phyloP scores from a whole-genome alignment of 1,139 yeast genomes.

The Protomyces lactucae-debilis region DNA sequence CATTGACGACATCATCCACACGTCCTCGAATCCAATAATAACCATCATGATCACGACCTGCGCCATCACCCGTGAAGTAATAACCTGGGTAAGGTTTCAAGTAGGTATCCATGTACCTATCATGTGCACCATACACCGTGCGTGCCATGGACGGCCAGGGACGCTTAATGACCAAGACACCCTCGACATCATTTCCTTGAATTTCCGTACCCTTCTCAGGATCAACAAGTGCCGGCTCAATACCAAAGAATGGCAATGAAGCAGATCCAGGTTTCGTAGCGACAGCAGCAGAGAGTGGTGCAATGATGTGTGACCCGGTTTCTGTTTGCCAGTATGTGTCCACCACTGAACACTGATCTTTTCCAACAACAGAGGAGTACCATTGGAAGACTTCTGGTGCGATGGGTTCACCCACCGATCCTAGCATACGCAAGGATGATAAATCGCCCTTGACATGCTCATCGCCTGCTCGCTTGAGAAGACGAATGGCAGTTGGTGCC shows the following conservation, averaged over 20 bases:
- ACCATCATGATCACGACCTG: slow-evolving; percentile 95
- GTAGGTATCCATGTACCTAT: slow-evolving; percentile 86
- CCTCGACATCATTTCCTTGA: slow-evolving; percentile 87
- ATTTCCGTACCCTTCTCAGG: slow-evolving; percentile 84
- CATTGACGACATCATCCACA: slow-evolving; percentile 97
- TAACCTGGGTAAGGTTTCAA: slow-evolving; percentile 92
- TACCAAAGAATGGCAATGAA: slow-evolving; percentile 92
- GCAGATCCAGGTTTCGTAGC: slow-evolving; percentile 98
- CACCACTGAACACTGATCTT: slow-evolving; percentile 74
- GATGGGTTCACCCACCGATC: slow-evolving; percentile 98
- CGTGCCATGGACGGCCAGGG: slow-evolving; percentile 99
- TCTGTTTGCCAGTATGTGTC: slow-evolving; percentile 99
- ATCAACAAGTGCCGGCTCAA: slow-evolving; percentile 82
- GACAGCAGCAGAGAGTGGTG: slow-evolving; percentile 89
- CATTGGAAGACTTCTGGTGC: slow-evolving; percentile 98
- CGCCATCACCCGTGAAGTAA: slow-evolving; percentile 98
- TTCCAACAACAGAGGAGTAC: slow-evolving; percentile 91
- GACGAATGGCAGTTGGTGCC: slow-evolving; percentile 96
- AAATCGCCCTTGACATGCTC: slow-evolving; percentile 83
- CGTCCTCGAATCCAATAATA: slow-evolving; percentile 98
- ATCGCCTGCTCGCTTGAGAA: slow-evolving; percentile 92
- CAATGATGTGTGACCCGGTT: slow-evolving; percentile 92
- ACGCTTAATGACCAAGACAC: slow-evolving; percentile 81
- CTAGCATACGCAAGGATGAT: slow-evolving; percentile 85
- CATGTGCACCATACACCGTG: slow-evolving; percentile 87